Evolutionary conservation across 192 early-diverging fungal species (phyloP), one percentile per base, ranked within the genome.

Genomic region (Backusella mclennaniae): DNA sequence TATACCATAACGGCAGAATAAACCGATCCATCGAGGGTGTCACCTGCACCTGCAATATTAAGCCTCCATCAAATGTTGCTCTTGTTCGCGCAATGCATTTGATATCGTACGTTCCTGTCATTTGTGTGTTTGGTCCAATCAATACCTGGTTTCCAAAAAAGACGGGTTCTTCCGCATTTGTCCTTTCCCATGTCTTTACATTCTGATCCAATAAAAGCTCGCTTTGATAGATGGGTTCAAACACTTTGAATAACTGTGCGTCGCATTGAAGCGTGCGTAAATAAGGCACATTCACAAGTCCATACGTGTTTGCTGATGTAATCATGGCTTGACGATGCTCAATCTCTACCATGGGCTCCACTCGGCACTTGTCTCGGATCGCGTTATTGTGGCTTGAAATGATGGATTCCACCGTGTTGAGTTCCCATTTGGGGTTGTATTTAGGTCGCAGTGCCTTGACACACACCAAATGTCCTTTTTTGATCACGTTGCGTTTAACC

Each of bases 361-460:
- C 35, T 11, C 15, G 11, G 14, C 66, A 5, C 35, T 15, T 38
- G 9, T 17, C 6, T 56, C 41, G 2, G 5, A 71, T 12, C 4
- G 76, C 52, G 23, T 19, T 31, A 29, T 77, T 77, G 29, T 77
- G 76, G 23, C 69, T 42, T 8, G n/a, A 35, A 2, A 77, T 38
- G 6, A 77, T 77, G 8, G 70, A 33, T 26, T 56, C 26, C 4
- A 77, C 46, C 35, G 72, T 26, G 0, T 29, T 56, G 8, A 44
- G 26, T 21, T 77, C 69, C 76, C 76, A 77, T 26, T 29, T 38
- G n/a, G 76, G 76, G n/a, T 77, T 71, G 23, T 77, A 77, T 35
- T 59, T 66, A 8, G 76, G 76, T 41, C 76, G n/a, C 6, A 77
- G 11, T 12, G 67, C 69, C 9, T 53, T 33, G 21, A 77, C 69